phyloP scores from a whole-genome alignment of 1,284 basidiomycete species.

The Amylostereum chailletii region DNA sequence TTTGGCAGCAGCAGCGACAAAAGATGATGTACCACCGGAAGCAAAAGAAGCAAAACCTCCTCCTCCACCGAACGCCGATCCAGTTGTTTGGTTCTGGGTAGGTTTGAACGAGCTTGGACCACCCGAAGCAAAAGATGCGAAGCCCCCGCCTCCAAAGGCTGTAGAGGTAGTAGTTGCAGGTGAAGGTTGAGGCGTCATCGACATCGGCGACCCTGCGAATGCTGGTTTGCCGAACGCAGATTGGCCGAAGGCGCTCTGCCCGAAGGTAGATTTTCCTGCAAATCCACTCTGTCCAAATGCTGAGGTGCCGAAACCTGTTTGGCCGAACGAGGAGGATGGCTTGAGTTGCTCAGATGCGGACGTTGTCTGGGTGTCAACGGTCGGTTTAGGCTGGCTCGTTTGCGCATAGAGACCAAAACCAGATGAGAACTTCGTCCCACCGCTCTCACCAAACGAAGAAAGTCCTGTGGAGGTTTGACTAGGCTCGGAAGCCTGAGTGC shows the following conservation, averaged over 20 bases:
- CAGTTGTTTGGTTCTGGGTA: constrained; percentile 9
- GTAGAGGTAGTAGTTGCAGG: constrained; percentile 6
- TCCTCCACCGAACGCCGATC: constrained; percentile 1
- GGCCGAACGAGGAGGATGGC: constrained; percentile 16
- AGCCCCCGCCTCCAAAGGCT: constrained; percentile 14
- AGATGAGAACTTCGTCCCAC: constrained; percentile 1
- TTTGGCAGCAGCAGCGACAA: constrained; percentile 12
- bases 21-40: constrained; percentile 14
- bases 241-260: constrained; percentile 25
- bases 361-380: constrained; percentile 8
- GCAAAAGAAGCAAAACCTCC: constrained; percentile 5
- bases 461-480: background rate
- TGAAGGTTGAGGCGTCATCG: constrained; percentile 11
- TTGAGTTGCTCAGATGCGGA: constrained; percentile 10
- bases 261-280: constrained; percentile 19
- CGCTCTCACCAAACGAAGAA: background rate
- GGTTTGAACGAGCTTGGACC: constrained; percentile 20
- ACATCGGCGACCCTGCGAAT: constrained; percentile 15
- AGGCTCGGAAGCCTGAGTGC: background rate
- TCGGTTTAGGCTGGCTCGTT: background rate
- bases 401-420: constrained; percentile 3
- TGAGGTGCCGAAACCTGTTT: constrained; percentile 11
- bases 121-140: constrained; percentile 20
- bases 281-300: constrained; percentile 21
- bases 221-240: constrained; percentile 26